Evolutionary conservation across 257 asterid species (phyloP).

Genomic region (Nicotiana knightiana): DNA sequence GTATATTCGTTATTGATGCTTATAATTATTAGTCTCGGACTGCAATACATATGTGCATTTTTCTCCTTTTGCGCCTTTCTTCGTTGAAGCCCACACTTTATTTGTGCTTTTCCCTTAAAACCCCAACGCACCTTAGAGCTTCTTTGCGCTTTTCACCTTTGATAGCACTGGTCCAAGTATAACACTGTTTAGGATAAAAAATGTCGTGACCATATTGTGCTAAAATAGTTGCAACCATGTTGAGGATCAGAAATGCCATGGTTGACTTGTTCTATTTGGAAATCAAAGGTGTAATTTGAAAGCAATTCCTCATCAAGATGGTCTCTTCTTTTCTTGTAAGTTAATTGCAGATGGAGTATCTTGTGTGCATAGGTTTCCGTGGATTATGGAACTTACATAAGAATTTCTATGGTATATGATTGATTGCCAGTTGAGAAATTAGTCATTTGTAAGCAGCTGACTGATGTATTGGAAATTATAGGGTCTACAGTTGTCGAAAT

Average conservation of each 20-base stretch:
- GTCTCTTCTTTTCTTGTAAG: neutral
- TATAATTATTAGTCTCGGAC: too few species aligned
- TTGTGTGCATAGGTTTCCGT: neutral
- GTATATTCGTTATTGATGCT: too few species aligned
- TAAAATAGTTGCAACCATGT: neutral
- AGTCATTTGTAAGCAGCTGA: neutral
- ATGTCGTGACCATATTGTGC: neutral
- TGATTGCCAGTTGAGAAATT: neutral
- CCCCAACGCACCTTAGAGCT: too few species aligned
- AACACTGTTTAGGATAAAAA: neutral
- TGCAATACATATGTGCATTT: too few species aligned
- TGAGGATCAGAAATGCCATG: neutral
- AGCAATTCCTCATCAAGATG: neutral
- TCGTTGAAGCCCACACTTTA: too few species aligned
- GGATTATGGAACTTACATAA: neutral
- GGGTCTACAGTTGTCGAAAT: neutral
- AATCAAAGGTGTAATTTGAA: neutral
- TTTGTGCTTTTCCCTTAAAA: too few species aligned
- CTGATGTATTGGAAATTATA: neutral
- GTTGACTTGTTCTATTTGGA: neutral
- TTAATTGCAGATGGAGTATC: neutral
- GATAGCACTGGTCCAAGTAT: neutral
- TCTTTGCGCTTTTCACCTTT: too few species aligned
- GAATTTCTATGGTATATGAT: neutral
- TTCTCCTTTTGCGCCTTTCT: too few species aligned